Evolutionary conservation across 352 stramenopile genomes (phyloP).

Genomic region (Vaucheria bursata): DNA sequence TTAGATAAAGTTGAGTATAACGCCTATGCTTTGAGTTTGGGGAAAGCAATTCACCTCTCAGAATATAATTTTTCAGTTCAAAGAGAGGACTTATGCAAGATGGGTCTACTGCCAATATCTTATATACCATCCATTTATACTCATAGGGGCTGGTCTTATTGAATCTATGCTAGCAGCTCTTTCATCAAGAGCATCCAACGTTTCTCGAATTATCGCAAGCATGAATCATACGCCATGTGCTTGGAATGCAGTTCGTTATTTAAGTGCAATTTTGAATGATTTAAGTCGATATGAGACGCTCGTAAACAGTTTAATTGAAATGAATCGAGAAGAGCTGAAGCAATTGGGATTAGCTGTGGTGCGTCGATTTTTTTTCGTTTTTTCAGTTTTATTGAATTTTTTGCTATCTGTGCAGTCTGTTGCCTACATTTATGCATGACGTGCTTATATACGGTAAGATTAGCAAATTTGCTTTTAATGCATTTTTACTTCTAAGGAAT

Average conservation of each 20-base stretch:
- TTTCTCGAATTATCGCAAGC: background rate
- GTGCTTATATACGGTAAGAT: no score
- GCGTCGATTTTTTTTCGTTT: background rate
- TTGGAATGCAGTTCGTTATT: conserved; percentile 12
- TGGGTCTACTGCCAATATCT: no score
- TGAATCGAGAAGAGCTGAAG: conserved; percentile 16
- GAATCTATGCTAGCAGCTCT: conserved; percentile 30
- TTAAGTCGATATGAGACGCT: conserved; percentile 23
- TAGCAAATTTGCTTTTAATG: no score
- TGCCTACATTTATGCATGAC: no score
- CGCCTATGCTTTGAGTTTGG: no score
- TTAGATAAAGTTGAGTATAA: no score
- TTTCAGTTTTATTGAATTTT: no score
- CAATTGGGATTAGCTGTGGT: background rate
- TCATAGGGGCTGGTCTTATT: conserved; percentile 14
- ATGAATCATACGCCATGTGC: conserved; percentile 21
- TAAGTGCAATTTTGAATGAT: conserved; percentile 24
- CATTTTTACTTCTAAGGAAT: no score
- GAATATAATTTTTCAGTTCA: no score
- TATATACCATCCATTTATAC: background rate
- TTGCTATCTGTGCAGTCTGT: no score
- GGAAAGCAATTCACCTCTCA: no score
- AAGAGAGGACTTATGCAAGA: no score
- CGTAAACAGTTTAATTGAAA: conserved; percentile 13
- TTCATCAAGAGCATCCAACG: conserved; percentile 23